Evolutionary conservation across 139 green algal species (phyloP), one percentile per base, ranked within the genome.

Genomic region (Chlorella sp.): DNA sequence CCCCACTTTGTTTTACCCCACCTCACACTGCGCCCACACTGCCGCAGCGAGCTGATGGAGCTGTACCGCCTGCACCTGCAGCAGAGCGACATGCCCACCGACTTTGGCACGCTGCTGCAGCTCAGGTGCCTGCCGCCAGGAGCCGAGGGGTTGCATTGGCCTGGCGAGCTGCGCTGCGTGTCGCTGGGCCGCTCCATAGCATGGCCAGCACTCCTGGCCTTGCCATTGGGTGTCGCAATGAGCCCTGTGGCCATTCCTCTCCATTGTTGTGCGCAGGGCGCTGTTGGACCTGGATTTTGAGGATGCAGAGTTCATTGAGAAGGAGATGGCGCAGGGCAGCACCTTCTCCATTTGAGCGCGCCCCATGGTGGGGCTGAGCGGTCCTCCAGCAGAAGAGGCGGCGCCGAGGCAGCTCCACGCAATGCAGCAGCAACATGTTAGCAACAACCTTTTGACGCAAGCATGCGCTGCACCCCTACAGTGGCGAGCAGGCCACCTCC

Each of bases 51-150:
- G 51, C 51, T 60, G 51, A 60, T 60, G 51, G 76, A 85, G 24
- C 84, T 96, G 17, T 96, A 96, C 86, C 87, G 87, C 41, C 81
- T 96, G 64, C 90, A 96, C 83, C 65, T 96, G 32, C 67, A 89
- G 68, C 93, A 95, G 82, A 89, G 89, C 0, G 68, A 93, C 84
- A 77, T 93, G 58, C 93, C 93, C 1, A 82, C 92, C 22, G 90
- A 94, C 48, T 96, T 93, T 81, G 90, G 92, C 3, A 90, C 87
- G n/a, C 83, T 96, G 79, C 87, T 96, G 54, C 93, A 96, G 89
- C 84, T 95, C 44, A 83, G 92, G 56, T 81, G 70, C 9, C 1
- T 24, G 22, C 20, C 36, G 43, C 43, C 28, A 22, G 3, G 22
- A 54, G 14, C 14, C 24, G 34, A 22, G 17, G 1, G 69, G 19